Evolutionary conservation across 2,329 filamentous ascomycete species (phyloP), one percentile per base, ranked within the genome.

Genomic region (Cadophora sp.): DNA sequence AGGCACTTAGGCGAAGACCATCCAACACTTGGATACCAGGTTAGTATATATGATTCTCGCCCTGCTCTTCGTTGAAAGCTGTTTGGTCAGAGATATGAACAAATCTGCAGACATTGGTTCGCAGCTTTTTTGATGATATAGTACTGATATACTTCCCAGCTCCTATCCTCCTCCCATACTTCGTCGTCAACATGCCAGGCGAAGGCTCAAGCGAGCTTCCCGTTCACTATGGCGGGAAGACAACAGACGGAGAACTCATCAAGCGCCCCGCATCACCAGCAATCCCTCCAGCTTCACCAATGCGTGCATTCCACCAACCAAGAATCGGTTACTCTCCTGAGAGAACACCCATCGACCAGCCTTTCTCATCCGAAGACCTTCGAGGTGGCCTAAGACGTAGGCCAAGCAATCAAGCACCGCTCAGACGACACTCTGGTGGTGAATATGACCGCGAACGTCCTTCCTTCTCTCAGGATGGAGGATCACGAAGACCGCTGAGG

Each of bases 141-240:
- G 14, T 59, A 16, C 56, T 59, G 19, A 59, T 26, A n/a, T 16
- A 7, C 31, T 59, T 37, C 29, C 19, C 27, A 59, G 24, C 65
- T 53, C 65, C 62, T 19, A 50, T 69, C n/a, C 61, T 65, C 19
- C 65, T 70, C 37, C 59, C 68, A 43, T 29, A 43, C 3, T 63
- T 69, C 40, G 2, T 64, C 16, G 59, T 69, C 69, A 62, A 67
- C 26, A 73, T 70, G 69, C 65, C 68, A 11, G 65, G 62, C 48
- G 71, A 72, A 55, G 66, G 62, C 12, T 65, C 69, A 40, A 74
- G 69, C 62, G 72, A 73, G 58, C 69, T 70, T n/a, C 71, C 72
- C 14, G 62, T 66, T 27, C 66, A 72, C 51, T 69, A 73, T 65
- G 73, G 66, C 43, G 51, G 66, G 7, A 73, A 69, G 62, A 72